These are phyloP conservation scores for Puccinia hordei DNA, from an alignment of 1,284 basidiomycete genomes.

Conservation along the genomic window DNA sequence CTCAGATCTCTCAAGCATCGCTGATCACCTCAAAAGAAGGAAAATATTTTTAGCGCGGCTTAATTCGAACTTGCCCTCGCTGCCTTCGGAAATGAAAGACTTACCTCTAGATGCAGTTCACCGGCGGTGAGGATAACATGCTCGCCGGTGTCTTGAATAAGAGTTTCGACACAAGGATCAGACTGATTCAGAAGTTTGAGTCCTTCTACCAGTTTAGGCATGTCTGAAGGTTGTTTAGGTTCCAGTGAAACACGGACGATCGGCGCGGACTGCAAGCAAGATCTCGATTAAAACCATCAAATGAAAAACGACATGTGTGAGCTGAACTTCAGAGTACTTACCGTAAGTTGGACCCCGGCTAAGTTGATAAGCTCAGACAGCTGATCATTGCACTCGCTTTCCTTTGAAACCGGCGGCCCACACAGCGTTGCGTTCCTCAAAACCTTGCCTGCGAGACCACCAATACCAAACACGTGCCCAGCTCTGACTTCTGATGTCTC, in stretches of 20 bases:
- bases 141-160: conserved; percentile 95
- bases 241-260: conserved; percentile 55
- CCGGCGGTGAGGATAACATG: conserved; percentile 96
- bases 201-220: conserved; percentile 86
- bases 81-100: conserved; percentile 45
- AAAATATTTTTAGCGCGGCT: not conserved
- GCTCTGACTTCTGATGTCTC: conserved; percentile 82
- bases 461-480: conserved; percentile 92
- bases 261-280: conserved; percentile 53
- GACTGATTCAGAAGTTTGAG: conserved; percentile 88
- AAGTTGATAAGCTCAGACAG: conserved; percentile 70
- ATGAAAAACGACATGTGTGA: not conserved
- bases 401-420: conserved; percentile 63
- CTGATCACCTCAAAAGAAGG: conserved; percentile 61
- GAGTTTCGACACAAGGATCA: conserved; percentile 95
- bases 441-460: conserved; percentile 84
- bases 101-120: conserved; percentile 90
- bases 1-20: conserved; percentile 91
- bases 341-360: conserved; percentile 72
- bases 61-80: conserved; percentile 25
- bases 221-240: conserved; percentile 67
- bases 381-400: not conserved
- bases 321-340: conserved; percentile 60
- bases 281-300: not conserved
- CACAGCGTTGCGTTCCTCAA: conserved; percentile 89